Evolutionary conservation across 192 early-diverging fungal genomes (phyloP), one percentile per base, ranked within the genome.

Genomic region (Coemansia sp.): DNA sequence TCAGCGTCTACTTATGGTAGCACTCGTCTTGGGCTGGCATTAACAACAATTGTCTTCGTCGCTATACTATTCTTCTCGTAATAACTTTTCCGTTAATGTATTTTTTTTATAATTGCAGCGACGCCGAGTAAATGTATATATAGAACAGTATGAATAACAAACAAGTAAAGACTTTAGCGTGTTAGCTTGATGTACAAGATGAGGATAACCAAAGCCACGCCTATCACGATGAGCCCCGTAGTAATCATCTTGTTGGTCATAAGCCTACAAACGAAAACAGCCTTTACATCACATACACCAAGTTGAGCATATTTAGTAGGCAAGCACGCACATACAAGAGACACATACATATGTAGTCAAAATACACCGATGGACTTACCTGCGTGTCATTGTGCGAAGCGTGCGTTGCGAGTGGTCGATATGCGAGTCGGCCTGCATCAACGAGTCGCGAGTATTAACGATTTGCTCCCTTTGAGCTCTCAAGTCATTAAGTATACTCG

Each of bases 401-500:
- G 88, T 90, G 66, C 86, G 85, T 27, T 86, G 87, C 27, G 91
- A 88, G 76, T 87, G 79, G 73, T 90, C 85, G 65, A 92, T 88
- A 74, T 91, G 85, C 6, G 86, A 85, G 70, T 92, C 91, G 46
- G 95, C 93, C 73, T 91, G 92, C 80, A 82, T 86, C 72, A 97
- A 86, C 92, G 90, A 89, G 85, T 97, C 92, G 68, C 92, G 85
- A 27, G 95, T 93, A 55, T 90, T 81, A 29, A 92, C 72, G 71
- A 99, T 95, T 65, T 96, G 94, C 75, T 99, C 94, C 39, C 97
- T 73, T 78, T 99, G 97, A 33, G 91, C 85, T 63, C 93, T 87
- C 71, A 98, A 73, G 66, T 91, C 90, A 15, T 89, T 88, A 62
- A 99, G 80, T 20, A 96, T 96, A 38, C 86, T 88, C 36, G 93